Base-by-base conservation (phyloP, 2,329 filamentous ascomycete genomes). In the Nemania sp. region DNA sequence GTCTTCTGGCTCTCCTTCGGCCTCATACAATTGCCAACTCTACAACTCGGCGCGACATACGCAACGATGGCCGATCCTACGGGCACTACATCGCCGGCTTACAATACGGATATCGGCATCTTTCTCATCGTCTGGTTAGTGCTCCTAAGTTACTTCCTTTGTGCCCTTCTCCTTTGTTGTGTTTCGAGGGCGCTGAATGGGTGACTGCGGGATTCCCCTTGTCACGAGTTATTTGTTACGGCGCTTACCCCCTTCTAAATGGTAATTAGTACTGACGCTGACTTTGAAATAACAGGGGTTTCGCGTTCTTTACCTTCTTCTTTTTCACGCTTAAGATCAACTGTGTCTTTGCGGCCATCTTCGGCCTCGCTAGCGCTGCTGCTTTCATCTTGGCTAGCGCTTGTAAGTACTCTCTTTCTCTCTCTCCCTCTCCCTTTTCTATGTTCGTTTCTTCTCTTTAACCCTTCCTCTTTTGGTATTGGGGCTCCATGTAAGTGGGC, bases 1-100 rank as follows among this genome's bases (percentile, higher is more conserved):
- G 83, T 76, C 20, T 76, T 87, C 73, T 87, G 84, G 83, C 78
- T 86, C 3, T 84, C 82, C 1, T 86, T 87, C 71, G 85, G 83
- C 18, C 72, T 86, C 54, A 76, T 87, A 0, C 82, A 86, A 66
- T 77, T 86, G 0, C 85, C 85, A 0, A 84, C 82, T 0, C 80
- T 85, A 6, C 80, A 82, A 13, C 80, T 87, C 2, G 82, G 81
- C 1, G 73, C 77, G 0, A 77, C 82, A 1, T 87, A 85, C 11
- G 74, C 82, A 0, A 81, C 81, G 0, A 76, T 79, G 0, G 75
- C 77, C 22, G 81, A 84, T 26, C 81, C 83, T 6, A 82, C 81
- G 10, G 84, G 84, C 0, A 74, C 78, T 1, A 72, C 77, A 0
- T 82, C 81, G 0, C 76, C 80, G 13, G 82, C 82, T 58, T 86